Conservation (phyloP, 345 rosid genomes). For the Adansonia digitata region DNA sequence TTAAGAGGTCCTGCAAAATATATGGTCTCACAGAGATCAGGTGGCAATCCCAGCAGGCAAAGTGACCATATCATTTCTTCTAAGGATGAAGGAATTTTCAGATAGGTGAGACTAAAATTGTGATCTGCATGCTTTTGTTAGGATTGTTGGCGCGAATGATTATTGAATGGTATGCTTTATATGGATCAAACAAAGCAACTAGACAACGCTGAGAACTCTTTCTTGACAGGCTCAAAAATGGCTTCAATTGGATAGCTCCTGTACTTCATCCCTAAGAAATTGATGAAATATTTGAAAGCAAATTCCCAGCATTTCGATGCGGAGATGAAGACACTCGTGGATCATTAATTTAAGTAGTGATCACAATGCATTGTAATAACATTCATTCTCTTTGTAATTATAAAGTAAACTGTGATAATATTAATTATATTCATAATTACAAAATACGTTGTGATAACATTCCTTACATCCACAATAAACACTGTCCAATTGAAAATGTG, state of each 20-base stretch:
- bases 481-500: too few relatives aligned
- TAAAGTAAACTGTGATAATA: too few relatives aligned
- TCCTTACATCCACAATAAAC: too few relatives aligned
- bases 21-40: conserved; percentile 84
- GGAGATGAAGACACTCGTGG: conserved; percentile 29
- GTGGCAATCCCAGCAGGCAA: conserved; percentile 37
- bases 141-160: conserved; percentile 56
- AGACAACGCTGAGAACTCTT: conserved; percentile 43
- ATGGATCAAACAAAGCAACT: conserved; percentile 56
- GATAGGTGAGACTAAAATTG: conserved; percentile 39
- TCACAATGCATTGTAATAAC: too few relatives aligned
- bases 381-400: too few relatives aligned
- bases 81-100: conserved; percentile 63
- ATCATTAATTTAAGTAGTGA: too few relatives aligned
- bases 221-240: conserved; percentile 54
- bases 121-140: conserved; percentile 58
- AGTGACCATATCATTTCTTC: conserved; percentile 70
- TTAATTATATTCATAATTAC: too few relatives aligned
- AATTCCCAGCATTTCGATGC: conserved; percentile 29
- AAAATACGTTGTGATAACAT: too few relatives aligned
- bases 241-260: conserved; percentile 59
- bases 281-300: conserved; percentile 39
- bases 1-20: conserved; percentile 94
- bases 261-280: conserved; percentile 43
- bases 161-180: conserved; percentile 72